Base-by-base conservation (phyloP, 1,284 basidiomycete genomes). In the Ustilago tritici region DNA sequence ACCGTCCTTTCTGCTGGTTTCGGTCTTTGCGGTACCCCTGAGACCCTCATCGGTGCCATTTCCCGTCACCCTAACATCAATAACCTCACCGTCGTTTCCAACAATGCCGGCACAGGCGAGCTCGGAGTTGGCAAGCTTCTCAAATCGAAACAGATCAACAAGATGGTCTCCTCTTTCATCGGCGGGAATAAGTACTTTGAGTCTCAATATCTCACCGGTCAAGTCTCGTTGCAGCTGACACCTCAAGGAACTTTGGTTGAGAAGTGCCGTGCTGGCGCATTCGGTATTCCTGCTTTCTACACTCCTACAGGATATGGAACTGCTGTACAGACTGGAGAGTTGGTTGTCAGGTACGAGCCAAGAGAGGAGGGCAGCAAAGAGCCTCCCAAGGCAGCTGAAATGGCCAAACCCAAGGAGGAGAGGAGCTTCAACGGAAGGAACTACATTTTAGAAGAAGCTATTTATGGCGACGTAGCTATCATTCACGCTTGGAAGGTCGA, bases 401-500 rank as follows among this genome's bases (percentile, higher is more conserved):
- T 77, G 58, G 82, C 84, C 38, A 84, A 82, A 59, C 76, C 84
- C 85, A 95, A 96, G 86, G 93, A 97, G 86, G 89, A 89, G 5
- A 89, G 91, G 56, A 91, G 91, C 79, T 93, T 97, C 81, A 90
- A 92, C 78, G 95, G 94, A 28, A 90, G 92, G 82, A 89, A 91
- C 85, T 98, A 92, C 88, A 89, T 98, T 46, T 89, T 98, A 82
- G 95, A 99, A 87, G 91, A 93, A 31, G 91, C 93, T 9, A 92
- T 98, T 81, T 88, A 91, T 47, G 95, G 93, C 34, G 94, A 95
- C 86, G 91, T 94, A 61, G 95, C 95, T 31, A 92, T 98, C 85
- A 88, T 99, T 54, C 90, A 92, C 67, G 96, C 95, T 8, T 97
- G 95, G 95, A 98, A 97, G 88, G 95, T 92, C 14, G 96, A 98